Evolutionary conservation across 192 early-diverging fungal genomes (phyloP), one percentile per base, ranked within the genome.

Genomic region (Coemansia sp.): DNA sequence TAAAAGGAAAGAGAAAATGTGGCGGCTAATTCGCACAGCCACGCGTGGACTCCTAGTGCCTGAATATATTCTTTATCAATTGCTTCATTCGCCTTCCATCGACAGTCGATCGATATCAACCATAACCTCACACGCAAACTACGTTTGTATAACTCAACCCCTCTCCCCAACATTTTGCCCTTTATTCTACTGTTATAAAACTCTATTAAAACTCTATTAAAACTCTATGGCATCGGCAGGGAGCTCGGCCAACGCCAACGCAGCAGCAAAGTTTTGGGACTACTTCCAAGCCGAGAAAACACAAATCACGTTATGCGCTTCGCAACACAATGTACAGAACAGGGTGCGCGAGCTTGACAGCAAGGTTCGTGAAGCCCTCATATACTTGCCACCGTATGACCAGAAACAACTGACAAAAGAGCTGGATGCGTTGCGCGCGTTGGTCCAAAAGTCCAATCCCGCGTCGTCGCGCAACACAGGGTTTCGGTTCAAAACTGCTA

Each of bases 381-480:
- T 80, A 4, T 80, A 71, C 56, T 43, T 80, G 49, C 77, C 77
- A 4, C 19, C 72, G 3, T 80, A 80, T 57, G 77, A 80, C 56
- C 77, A 74, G 39, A 74, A 80, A 53, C 62, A 70, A 11, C 59
- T 73, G 12, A 54, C 62, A 5, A 60, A 45, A 43, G 77, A 74
- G 22, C 41, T 80, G 11, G 77, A 80, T n/a, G 58, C 54, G 9
- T 35, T 80, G 32, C 70, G 77, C 7, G 45, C 14, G 10, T 29
- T 64, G 9, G 43, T 70, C 19, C 67, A 70, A 11, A 59, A 56
- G n/a, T 19, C 29, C 29, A 62, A 29, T 14, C 21, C 55, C 7
- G 19, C 41, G 1, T 21, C 45, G 3, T 37, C 12, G 21, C 54
- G 50, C 27, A 60, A 27, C 19, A 52, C 38, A 10, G 75, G 70